Conservation (phyloP, 164 flowering plant genomes). For the Tetrastigma voinierianum region DNA sequence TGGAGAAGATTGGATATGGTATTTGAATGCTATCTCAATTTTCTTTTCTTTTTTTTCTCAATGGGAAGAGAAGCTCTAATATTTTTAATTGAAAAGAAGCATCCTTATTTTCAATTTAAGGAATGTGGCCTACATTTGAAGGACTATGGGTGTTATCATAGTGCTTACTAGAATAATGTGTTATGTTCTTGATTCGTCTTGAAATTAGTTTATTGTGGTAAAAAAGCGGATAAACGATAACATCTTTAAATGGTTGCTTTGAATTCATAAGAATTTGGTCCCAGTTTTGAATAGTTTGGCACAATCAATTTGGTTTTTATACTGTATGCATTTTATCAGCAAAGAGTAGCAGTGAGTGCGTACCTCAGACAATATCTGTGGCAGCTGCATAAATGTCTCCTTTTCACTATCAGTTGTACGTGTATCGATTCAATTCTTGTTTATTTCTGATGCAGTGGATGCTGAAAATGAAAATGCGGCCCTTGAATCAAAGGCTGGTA, state of each 20-base stretch:
- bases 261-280: no score
- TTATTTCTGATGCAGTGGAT: conserved; percentile 54
- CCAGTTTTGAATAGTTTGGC: no score
- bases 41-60: background rate
- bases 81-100: no score
- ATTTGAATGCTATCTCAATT: conserved; percentile 8
- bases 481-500: conserved; percentile 49
- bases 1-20: conserved; percentile 96
- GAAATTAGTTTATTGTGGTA: background rate
- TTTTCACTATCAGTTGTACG: background rate
- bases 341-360: no score
- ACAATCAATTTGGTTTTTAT: no score
- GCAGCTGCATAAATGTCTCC: background rate
- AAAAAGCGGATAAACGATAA: no score
- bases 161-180: background rate
- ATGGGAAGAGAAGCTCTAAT: background rate
- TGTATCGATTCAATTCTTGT: background rate
- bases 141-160: background rate
- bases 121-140: background rate
- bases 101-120: background rate
- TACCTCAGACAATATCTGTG: no score
- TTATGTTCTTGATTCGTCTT: background rate
- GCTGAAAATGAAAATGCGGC: conserved; percentile 56
- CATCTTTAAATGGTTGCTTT: background rate
- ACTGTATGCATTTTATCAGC: no score